phyloP scores from a whole-genome alignment of 352 stramenopile genomes.

The Globisporangium abappressorium region DNA sequence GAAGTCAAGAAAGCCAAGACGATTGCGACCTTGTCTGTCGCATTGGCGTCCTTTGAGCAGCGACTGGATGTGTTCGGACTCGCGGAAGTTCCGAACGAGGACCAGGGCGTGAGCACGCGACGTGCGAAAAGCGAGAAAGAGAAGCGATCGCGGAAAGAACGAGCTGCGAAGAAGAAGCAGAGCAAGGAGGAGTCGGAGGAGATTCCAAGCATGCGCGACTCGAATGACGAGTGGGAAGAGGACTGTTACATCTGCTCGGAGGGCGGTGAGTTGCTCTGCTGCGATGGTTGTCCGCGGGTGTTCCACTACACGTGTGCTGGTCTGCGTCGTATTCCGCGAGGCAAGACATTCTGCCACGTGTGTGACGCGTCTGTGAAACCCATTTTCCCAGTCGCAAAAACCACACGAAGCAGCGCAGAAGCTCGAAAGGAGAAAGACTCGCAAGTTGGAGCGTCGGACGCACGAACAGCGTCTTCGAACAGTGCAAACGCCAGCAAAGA shows the following conservation, averaged over 20 bases:
- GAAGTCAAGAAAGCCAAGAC: conserved; percentile 51
- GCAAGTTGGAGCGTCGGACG: neutral
- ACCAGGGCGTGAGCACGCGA: conserved; percentile 41
- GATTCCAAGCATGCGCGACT: conserved; percentile 30
- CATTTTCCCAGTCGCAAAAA: conserved; percentile 39
- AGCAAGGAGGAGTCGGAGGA: conserved; percentile 41
- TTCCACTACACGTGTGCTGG: conserved; percentile 90
- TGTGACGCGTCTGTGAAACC: conserved; percentile 75
- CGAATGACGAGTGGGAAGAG: conserved; percentile 84
- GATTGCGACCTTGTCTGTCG: conserved; percentile 53
- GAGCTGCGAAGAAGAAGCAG: conserved; percentile 50
- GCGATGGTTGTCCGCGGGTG: conserved; percentile 87
- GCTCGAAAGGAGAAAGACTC: conserved; percentile 11
- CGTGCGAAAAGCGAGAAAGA: conserved; percentile 69
- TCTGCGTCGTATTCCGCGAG: conserved; percentile 71
- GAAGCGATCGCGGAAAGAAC: conserved; percentile 66
- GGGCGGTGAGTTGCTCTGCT: conserved; percentile 86
- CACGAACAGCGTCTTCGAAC: neutral
- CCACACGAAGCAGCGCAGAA: neutral
- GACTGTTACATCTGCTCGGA: conserved; percentile 89
- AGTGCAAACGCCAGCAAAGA: neutral
- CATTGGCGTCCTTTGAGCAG: conserved; percentile 63
- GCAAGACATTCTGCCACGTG: conserved; percentile 83
- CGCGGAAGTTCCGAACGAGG: conserved; percentile 36
- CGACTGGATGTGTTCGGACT: conserved; percentile 67